These are phyloP conservation scores for Catunica adiposa DNA, from an alignment of 2,329 filamentous ascomycete genomes.

Conservation along the genomic window DNA sequence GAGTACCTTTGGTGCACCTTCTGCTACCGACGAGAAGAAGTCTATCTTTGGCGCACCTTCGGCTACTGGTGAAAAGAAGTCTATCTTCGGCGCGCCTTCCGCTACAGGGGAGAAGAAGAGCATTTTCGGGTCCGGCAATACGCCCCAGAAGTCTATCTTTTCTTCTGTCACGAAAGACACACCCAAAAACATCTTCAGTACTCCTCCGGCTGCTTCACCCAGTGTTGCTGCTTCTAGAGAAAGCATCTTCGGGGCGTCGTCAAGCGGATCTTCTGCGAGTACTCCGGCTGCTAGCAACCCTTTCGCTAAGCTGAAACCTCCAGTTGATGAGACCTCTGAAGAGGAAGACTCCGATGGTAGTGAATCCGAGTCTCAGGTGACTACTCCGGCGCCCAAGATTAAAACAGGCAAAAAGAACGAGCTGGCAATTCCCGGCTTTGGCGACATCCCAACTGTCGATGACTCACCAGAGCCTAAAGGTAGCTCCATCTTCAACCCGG, in stretches of 20 bases:
- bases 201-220: neutral
- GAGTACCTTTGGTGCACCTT: neutral
- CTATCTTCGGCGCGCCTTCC: neutral
- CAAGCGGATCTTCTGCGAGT: neutral
- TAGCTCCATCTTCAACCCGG: neutral
- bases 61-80: neutral
- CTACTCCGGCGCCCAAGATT: slow-evolving; percentile 14
- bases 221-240: slow-evolving; percentile 5
- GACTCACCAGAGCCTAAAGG: slow-evolving; percentile 7
- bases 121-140: no score
- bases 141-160: slow-evolving; percentile 1
- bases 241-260: slow-evolving; percentile 15
- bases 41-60: neutral
- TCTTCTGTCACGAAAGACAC: neutral
- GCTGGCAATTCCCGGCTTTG: neutral
- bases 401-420: slow-evolving; percentile 5
- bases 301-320: slow-evolving; percentile 7
- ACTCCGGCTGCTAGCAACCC: slow-evolving; percentile 1
- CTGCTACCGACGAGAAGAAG: neutral
- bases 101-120: neutral
- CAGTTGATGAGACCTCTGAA: slow-evolving; percentile 9
- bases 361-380: slow-evolving; percentile 19
- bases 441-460: slow-evolving; percentile 2
- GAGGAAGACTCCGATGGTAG: neutral
- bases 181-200: slow-evolving; percentile 3